These are phyloP conservation scores for Ceratocystis colombiana DNA, from an alignment of 2,329 filamentous ascomycete genomes.

Conservation along the genomic window DNA sequence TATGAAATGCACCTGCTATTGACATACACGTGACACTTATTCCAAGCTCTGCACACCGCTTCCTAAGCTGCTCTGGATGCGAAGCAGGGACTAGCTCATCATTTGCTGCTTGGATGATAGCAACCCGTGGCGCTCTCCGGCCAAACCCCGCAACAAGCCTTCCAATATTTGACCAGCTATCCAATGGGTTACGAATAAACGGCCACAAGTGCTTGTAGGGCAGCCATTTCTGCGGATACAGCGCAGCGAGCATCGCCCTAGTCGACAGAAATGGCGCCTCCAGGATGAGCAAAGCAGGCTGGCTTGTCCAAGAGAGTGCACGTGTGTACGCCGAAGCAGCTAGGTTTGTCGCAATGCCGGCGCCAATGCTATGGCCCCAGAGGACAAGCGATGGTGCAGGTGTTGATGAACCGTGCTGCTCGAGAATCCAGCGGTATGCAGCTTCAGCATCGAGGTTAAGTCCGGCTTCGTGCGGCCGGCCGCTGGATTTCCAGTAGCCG, in stretches of 20 bases:
- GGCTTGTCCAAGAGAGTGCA: constrained; percentile 21
- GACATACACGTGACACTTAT: constrained; percentile 38
- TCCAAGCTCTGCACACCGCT: constrained; percentile 40
- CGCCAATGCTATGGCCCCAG: constrained; percentile 71
- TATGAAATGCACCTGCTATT: constrained; percentile 46
- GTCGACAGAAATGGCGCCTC: constrained; percentile 69
- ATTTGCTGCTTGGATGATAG: constrained; percentile 47
- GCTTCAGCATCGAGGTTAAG: constrained; percentile 60
- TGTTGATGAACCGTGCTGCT: constrained; percentile 31
- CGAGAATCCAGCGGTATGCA: constrained; percentile 50
- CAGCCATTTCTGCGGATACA: constrained; percentile 72
- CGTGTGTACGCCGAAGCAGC: constrained; percentile 34
- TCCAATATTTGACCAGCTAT: constrained; percentile 44
- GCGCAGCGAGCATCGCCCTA: constrained; percentile 55
- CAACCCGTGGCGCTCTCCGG: constrained; percentile 33
- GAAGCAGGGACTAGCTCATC: constrained; percentile 49
- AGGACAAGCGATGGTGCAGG: constrained; percentile 43
- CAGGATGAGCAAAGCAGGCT: constrained; percentile 45
- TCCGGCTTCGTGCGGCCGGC: constrained; percentile 58
- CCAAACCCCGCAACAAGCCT: constrained; percentile 27
- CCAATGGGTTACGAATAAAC: constrained; percentile 57
- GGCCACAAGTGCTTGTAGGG: constrained; percentile 66
- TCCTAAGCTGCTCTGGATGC: constrained; percentile 40
- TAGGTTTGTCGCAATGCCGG: constrained; percentile 57
- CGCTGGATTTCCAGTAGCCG: constrained; percentile 68